phyloP scores from a whole-genome alignment of 2,329 filamentous ascomycete species.

The Aspergillus sp. region DNA sequence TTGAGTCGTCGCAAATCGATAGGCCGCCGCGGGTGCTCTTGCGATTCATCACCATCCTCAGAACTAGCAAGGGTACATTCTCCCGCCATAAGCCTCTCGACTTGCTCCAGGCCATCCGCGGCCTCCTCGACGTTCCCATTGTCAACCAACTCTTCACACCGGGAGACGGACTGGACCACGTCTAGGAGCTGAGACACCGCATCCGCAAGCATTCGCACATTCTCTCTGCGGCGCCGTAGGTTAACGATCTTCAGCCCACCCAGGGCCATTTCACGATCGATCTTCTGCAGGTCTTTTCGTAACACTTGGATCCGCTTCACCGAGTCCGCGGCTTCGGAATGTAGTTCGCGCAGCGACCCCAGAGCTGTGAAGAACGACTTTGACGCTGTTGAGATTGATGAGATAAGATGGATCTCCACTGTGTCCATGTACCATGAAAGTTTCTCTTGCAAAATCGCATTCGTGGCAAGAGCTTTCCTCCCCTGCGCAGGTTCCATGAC shows the following conservation, averaged over 20 bases:
- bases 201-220: conserved; percentile 76
- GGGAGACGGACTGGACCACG: conserved; percentile 71
- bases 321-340: conserved; percentile 88
- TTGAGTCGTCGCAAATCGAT: conserved; percentile 74
- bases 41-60: conserved; percentile 23
- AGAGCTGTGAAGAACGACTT: conserved; percentile 95
- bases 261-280: conserved; percentile 84
- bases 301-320: conserved; percentile 81
- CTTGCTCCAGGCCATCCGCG: conserved; percentile 70
- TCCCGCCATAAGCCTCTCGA: conserved; percentile 80
- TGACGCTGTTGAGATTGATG: conserved; percentile 91
- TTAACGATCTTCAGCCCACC: conserved; percentile 83
- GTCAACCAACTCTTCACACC: conserved; percentile 79
- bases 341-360: conserved; percentile 84
- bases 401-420: conserved; percentile 93
- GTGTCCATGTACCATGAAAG: conserved; percentile 99
- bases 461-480: conserved; percentile 87
- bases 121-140: conserved; percentile 79
- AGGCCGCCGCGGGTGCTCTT: conserved; percentile 41
- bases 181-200: conserved; percentile 79
- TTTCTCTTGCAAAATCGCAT: conserved; percentile 96
- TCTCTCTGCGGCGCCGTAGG: conserved; percentile 77
- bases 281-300: conserved; percentile 71
- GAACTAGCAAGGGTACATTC: conserved; percentile 48
- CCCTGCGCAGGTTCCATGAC: conserved; percentile 56